A percentile compares a stretch with the other conserved stretches of the same genome.
These are phyloP conservation scores for Fusarium mangiferae DNA, from an alignment of 2,329 filamentous ascomycete genomes.

Conservation along the genomic window DNA sequence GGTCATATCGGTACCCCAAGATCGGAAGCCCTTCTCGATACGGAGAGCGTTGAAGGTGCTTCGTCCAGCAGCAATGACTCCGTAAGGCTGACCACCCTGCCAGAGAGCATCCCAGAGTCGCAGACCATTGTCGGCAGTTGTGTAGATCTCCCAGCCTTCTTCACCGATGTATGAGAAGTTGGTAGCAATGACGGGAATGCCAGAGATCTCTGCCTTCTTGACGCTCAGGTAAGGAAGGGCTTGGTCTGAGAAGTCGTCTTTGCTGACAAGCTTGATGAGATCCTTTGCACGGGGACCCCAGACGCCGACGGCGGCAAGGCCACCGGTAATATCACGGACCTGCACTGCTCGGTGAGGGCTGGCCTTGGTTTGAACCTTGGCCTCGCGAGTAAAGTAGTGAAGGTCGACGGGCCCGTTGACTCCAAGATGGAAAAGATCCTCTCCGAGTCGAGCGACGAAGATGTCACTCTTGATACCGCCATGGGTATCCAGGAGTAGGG, in stretches of 20 bases:
- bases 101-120: conserved; percentile 68
- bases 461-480: conserved; percentile 68
- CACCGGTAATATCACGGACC: conserved; percentile 68
- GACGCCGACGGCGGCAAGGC: conserved; percentile 69
- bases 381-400: conserved; percentile 64
- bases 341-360: conserved; percentile 57
- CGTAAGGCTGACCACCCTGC: conserved; percentile 63
- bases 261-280: conserved; percentile 58
- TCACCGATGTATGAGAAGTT: conserved; percentile 71
- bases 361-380: conserved; percentile 56
- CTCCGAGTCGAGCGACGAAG: conserved; percentile 62
- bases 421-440: conserved; percentile 64
- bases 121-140: conserved; percentile 67
- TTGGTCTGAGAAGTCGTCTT: conserved; percentile 57
- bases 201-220: conserved; percentile 60
- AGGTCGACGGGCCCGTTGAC: conserved; percentile 66
- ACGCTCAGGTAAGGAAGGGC: conserved; percentile 61
- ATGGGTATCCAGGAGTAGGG: conserved; percentile 63
- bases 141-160: conserved; percentile 70
- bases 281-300: conserved; percentile 68
- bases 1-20: conserved; percentile 67
- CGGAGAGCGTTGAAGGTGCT: conserved; percentile 67
- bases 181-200: conserved; percentile 66
- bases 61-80: conserved; percentile 67
- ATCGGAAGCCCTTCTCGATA: conserved; percentile 68